Conservation (phyloP, 1,139 yeast genomes). For the Petasospora rhodanensis region DNA sequence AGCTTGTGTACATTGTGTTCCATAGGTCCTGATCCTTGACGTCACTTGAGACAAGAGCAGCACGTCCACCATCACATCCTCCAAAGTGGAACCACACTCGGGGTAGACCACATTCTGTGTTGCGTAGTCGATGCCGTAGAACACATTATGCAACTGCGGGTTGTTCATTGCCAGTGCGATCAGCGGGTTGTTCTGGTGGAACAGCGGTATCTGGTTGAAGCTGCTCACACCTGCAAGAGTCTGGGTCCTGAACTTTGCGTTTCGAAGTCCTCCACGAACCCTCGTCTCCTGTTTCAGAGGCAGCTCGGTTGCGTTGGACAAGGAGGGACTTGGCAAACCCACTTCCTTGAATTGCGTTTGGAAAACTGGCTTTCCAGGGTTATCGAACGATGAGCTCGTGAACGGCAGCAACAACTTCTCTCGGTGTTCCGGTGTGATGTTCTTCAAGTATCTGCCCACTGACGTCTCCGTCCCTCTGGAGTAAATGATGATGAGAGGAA, state of each 20-base stretch:
- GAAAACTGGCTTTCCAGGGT: too few species aligned
- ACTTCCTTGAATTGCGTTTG: too few species aligned
- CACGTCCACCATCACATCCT: slow-evolving; percentile 52
- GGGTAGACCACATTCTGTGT: slow-evolving; percentile 48
- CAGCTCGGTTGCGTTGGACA: too few species aligned
- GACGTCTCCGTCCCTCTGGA: slow-evolving; percentile 23
- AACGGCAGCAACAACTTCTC: slow-evolving; percentile 10
- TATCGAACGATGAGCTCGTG: too few species aligned
- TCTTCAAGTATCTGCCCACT: slow-evolving; percentile 18
- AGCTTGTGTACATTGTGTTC: slow-evolving; percentile 61
- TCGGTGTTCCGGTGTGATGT: slow-evolving; percentile 18
- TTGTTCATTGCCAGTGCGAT: slow-evolving; percentile 37
- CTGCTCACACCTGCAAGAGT: slow-evolving; percentile 21
- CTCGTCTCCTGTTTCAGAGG: too few species aligned
- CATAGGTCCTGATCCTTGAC: slow-evolving; percentile 51
- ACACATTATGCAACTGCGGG: slow-evolving; percentile 32
- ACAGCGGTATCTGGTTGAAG: slow-evolving; percentile 29
- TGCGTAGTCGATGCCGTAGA: slow-evolving; percentile 59
- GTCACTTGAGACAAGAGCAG: slow-evolving; percentile 56
- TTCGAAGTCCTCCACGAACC: slow-evolving; percentile 10
- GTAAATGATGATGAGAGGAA: slow-evolving; percentile 21
- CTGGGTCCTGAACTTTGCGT: slow-evolving; percentile 6
- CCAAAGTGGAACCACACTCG: slow-evolving; percentile 42
- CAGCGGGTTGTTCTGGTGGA: too few species aligned
- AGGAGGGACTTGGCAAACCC: too few species aligned